phyloP scores from a whole-genome alignment of 2,329 filamentous ascomycete species.

The Ophiostoma ulmi region DNA sequence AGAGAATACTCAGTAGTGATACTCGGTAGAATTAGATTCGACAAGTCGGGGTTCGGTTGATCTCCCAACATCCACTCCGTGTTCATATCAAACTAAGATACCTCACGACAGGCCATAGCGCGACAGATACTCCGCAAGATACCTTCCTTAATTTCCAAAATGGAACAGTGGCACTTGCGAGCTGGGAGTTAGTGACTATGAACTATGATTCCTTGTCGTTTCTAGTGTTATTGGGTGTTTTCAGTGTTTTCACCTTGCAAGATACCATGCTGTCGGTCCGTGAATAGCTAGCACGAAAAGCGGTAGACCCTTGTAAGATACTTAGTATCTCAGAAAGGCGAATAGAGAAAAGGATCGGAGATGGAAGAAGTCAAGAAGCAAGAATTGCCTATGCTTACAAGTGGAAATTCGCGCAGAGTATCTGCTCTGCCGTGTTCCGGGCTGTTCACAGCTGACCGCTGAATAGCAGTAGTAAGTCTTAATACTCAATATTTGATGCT shows the following conservation, averaged over 20 bases:
- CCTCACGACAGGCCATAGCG: neutral
- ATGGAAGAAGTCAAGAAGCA: neutral
- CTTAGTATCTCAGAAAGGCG: too few relatives aligned
- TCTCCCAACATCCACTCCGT: neutral
- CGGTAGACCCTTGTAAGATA: too few relatives aligned
- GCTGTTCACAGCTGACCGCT: neutral
- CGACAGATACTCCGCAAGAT: neutral
- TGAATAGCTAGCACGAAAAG: too few relatives aligned
- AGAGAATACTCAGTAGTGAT: too few relatives aligned
- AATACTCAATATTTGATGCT: neutral
- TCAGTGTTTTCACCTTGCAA: too few relatives aligned
- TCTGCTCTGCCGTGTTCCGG: conserved; percentile 3
- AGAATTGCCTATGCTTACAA: neutral
- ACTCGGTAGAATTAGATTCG: neutral
- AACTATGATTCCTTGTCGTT: neutral
- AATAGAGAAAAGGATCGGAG: neutral
- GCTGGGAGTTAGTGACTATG: neutral
- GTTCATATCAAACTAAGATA: neutral
- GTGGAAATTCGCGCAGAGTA: neutral
- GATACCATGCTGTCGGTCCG: too few relatives aligned
- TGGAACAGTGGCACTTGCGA: conserved; percentile 18
- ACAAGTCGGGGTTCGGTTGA: conserved; percentile 4
- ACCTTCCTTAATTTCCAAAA: conserved; percentile 20
- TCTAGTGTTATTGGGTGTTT: neutral
- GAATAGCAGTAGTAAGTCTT: too few relatives aligned